A percentile compares a stretch with the other conserved stretches of the same genome.
These are phyloP conservation scores for Eucommia ulmoides DNA, from an alignment of 257 asterid species.

Conservation along the genomic window DNA sequence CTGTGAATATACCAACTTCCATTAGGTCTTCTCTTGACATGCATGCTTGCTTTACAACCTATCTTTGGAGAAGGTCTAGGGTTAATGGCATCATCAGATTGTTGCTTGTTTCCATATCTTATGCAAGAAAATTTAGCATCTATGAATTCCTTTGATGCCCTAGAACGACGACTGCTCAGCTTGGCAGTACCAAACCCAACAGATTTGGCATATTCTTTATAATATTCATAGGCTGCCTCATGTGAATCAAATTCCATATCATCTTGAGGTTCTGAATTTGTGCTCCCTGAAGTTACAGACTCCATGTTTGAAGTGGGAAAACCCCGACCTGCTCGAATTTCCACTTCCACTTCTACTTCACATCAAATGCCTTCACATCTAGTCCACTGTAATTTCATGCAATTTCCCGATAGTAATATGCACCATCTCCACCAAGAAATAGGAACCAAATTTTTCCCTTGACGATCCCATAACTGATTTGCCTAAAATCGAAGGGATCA, in stretches of 20 bases:
- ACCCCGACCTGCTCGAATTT: neutral
- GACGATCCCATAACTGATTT: too few relatives aligned
- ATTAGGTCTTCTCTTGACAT: neutral
- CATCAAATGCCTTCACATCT: too few relatives aligned
- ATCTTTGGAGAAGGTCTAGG: neutral
- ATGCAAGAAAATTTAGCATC: neutral
- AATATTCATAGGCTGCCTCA: neutral
- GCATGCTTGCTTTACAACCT: conserved; percentile 2
- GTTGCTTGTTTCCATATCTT: neutral
- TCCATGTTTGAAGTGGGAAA: neutral
- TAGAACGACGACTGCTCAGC: neutral
- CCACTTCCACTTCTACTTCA: too few relatives aligned
- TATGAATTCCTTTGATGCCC: neutral
- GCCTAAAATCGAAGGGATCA: too few relatives aligned
- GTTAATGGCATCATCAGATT: neutral
- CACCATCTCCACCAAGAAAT: too few relatives aligned
- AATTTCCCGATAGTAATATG: too few relatives aligned
- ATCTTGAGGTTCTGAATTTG: neutral
- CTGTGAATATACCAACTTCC: neutral
- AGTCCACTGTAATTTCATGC: too few relatives aligned
- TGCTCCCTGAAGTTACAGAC: neutral
- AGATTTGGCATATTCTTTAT: neutral
- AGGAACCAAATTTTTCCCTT: too few relatives aligned
- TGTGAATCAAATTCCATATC: neutral
- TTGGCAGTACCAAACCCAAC: neutral